Evolutionary conservation across 306 rosid species (phyloP), one percentile per base, ranked within the genome.

Genomic region (Cucurbita maxima): DNA sequence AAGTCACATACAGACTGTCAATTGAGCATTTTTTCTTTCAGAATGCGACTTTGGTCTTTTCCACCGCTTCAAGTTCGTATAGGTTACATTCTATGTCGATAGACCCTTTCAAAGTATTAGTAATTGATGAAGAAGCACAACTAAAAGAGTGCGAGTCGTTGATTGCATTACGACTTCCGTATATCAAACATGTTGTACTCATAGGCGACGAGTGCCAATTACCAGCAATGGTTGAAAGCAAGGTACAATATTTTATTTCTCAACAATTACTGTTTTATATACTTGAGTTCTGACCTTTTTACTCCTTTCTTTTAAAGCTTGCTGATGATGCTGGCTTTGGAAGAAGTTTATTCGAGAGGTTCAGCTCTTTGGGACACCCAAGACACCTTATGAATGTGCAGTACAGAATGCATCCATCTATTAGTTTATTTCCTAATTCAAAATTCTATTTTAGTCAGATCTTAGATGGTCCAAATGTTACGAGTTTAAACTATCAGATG

Each of bases 71-170:
- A 25, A 88, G 86, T 69, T 88, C 97, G 11, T 85, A 34, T 78
- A 79, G 78, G 81, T 77, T 91, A 20, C 87, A 84, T 61, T 75
- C 78, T 10, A 78, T 83, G 73, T 15, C 0, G 40, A 87, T 86
- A 77, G 12, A 74, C 18, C 89, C 96, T 6, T 75, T 86, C 13
- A 48, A 73, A 6, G 15, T 87, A 76, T 78, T 91, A 63, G 87
- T 88, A 22, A 84, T 91, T 75, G 97, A 91, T 58, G 97, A 91
- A 86, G 97, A 96, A 48, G 93, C 96, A 25, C 96, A 89, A 25
- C 38, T 91, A 58, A 89, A 78, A 71, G 97, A 89, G 81, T 89
- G 96, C 9, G 97, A 91, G 72, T 91, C 96, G 40, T 16, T 77
- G 30, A 91, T 89, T 66, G 88, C 96, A 55, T 69, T 91, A 13